Conservation (phyloP, 2,329 filamentous ascomycete species). For the Paecilomyces dactylethromorphus region DNA sequence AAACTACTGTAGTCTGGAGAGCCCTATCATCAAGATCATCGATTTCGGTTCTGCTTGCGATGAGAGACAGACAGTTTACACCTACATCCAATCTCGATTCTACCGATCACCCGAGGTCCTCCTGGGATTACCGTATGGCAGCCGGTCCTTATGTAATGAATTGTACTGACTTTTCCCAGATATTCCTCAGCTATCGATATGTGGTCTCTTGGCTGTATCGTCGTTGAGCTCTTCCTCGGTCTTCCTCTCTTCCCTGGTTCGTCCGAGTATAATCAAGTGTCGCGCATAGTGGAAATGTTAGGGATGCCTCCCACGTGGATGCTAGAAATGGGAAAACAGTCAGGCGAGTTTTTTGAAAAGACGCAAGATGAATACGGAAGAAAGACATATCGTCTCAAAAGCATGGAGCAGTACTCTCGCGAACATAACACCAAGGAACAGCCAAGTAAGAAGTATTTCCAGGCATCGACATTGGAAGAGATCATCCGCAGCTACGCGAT, state of each 20-base stretch:
- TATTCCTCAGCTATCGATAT: slow-evolving; percentile 99
- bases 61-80: slow-evolving; percentile 96
- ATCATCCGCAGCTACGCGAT: slow-evolving; percentile 98
- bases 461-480: slow-evolving; percentile 85
- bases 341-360: slow-evolving; percentile 96
- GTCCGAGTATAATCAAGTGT: slow-evolving; percentile 98
- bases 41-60: slow-evolving; percentile 98
- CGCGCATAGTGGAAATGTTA: slow-evolving; percentile 95
- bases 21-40: slow-evolving; percentile 99
- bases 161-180: slow-evolving; percentile 21
- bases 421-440: slow-evolving; percentile 97
- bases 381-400: slow-evolving; percentile 85
- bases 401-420: slow-evolving; percentile 94
- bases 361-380: slow-evolving; percentile 84
- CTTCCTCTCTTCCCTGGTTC: slow-evolving; percentile 92
- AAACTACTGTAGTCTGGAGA: slow-evolving; percentile 63
- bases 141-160: background rate
- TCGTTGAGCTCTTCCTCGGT: slow-evolving; percentile 93
- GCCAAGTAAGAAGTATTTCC: slow-evolving; percentile 99
- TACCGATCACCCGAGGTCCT: slow-evolving; percentile 95
- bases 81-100: slow-evolving; percentile 97
- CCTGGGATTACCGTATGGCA: slow-evolving; percentile 68
- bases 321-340: slow-evolving; percentile 98
- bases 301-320: slow-evolving; percentile 97
- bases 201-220: slow-evolving; percentile 98